Percentiles rank a stretch among this genome's conserved stretches.
Conservation (phyloP, 139 green algal species). For the Astrephomene gubernaculifera region DNA sequence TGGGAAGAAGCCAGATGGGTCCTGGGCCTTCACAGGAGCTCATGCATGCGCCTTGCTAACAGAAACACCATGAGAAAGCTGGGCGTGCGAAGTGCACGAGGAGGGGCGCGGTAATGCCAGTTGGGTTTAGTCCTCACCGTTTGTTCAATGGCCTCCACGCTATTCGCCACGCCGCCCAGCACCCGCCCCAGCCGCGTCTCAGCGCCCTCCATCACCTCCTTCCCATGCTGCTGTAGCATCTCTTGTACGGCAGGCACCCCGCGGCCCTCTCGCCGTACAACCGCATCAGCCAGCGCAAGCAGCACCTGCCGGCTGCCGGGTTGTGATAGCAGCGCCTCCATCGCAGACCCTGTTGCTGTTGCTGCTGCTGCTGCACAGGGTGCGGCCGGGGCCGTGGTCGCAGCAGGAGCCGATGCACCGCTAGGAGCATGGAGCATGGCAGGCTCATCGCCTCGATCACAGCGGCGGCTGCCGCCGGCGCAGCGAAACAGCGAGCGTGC, state of each 20-base stretch:
- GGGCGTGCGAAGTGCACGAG: too few relatives aligned
- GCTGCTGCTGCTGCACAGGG: background rate
- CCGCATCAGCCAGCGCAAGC: constrained; percentile 6
- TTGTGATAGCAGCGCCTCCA: constrained; percentile 6
- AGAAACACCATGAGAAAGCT: too few relatives aligned
- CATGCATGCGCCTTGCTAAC: too few relatives aligned
- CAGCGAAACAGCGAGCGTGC: too few relatives aligned
- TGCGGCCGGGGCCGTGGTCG: background rate
- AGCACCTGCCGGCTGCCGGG: background rate
- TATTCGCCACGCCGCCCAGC: background rate
- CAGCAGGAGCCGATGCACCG: too few relatives aligned
- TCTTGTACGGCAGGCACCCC: constrained; percentile 3
- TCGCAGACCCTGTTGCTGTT: background rate
- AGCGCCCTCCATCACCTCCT: background rate
- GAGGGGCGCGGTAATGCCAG: too few relatives aligned
- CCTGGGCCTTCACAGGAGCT: too few relatives aligned
- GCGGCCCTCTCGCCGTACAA: background rate
- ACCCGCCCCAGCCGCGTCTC: background rate
- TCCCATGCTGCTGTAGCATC: background rate
- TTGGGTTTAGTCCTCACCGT: background rate
- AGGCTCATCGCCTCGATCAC: too few relatives aligned
- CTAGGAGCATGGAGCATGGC: background rate
- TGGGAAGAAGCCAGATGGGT: too few relatives aligned
- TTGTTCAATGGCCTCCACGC: background rate
- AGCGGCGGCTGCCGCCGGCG: background rate